Conservation (phyloP, 208 protist species). For the Acanthamoeba castellanii region DNA sequence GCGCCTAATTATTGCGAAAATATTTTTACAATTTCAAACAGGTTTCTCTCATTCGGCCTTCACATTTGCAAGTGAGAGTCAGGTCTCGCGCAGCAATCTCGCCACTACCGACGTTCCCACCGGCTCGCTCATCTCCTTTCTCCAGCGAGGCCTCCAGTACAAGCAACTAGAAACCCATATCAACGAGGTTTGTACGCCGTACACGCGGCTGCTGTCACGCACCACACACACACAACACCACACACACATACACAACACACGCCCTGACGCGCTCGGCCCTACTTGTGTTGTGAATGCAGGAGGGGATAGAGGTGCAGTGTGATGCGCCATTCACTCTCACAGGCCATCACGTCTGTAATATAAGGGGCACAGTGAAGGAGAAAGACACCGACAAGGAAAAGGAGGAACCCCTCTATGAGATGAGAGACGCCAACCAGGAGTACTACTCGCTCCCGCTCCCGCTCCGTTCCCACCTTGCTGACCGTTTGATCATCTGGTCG, state of each 20-base stretch:
- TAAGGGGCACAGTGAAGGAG: constrained; percentile 46
- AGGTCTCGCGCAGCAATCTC: constrained; percentile 88
- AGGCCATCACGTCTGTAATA: constrained; percentile 77
- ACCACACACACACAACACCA: neutral
- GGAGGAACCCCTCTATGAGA: constrained; percentile 57
- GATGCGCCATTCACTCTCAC: constrained; percentile 81
- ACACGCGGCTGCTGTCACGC: constrained; percentile 48
- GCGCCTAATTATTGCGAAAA: neutral
- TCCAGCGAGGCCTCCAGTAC: constrained; percentile 94
- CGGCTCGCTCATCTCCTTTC: constrained; percentile 92
- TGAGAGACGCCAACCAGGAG: constrained; percentile 50
- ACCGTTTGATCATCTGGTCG: neutral
- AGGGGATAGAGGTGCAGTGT: constrained; percentile 83
- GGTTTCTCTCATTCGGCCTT: constrained; percentile 93
- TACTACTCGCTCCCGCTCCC: neutral
- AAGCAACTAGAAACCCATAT: constrained; percentile 91
- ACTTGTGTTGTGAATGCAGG: too few species aligned
- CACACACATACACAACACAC: too few species aligned
- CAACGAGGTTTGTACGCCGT: constrained; percentile 79
- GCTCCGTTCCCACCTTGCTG: neutral
- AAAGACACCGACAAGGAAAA: constrained; percentile 70
- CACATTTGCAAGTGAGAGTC: constrained; percentile 91
- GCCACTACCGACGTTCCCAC: constrained; percentile 87
- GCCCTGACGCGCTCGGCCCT: too few species aligned
- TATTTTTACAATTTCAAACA: constrained; percentile 67